These are phyloP conservation scores for Pseudophaeomoniella oleicola DNA, from an alignment of 2,329 filamentous ascomycete species.

Conservation along the genomic window DNA sequence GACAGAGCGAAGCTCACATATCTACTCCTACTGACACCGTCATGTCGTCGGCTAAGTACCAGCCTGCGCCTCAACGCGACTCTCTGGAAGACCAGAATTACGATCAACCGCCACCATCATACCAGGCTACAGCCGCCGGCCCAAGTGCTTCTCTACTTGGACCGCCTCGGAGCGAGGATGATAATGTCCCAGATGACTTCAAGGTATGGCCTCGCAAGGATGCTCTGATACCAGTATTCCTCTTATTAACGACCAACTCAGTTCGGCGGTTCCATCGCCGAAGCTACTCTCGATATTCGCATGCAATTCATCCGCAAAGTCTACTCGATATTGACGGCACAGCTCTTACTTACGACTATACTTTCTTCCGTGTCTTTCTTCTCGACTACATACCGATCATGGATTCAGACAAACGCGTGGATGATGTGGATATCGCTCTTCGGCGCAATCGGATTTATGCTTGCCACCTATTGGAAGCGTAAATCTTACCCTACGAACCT, in stretches of 20 bases:
- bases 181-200: conserved; percentile 94
- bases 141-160: conserved; percentile 45
- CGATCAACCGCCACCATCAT: conserved; percentile 70
- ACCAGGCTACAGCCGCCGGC: conserved; percentile 46
- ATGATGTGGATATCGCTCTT: conserved; percentile 80
- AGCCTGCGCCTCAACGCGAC: conserved; percentile 70
- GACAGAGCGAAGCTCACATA: too few species aligned
- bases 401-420: conserved; percentile 74
- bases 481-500: conserved; percentile 92
- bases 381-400: conserved; percentile 60
- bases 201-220: conserved; percentile 44
- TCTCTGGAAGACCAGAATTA: conserved; percentile 60
- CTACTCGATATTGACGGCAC: conserved; percentile 92
- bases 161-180: conserved; percentile 59
- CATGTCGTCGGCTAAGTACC: conserved; percentile 52
- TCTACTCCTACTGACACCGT: too few species aligned
- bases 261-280: conserved; percentile 87
- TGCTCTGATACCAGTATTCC: conserved; percentile 6
- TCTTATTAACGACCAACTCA: too few species aligned
- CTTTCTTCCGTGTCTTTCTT: conserved; percentile 79
- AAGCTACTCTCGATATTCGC: conserved; percentile 87
- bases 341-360: conserved; percentile 70
- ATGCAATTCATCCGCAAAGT: conserved; percentile 97
- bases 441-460: conserved; percentile 69
- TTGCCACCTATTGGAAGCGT: conserved; percentile 87